Evolutionary conservation across 768 basidiomycete species (phyloP), one percentile per base, ranked within the genome.

Genomic region (Lactifluus piperatus): DNA sequence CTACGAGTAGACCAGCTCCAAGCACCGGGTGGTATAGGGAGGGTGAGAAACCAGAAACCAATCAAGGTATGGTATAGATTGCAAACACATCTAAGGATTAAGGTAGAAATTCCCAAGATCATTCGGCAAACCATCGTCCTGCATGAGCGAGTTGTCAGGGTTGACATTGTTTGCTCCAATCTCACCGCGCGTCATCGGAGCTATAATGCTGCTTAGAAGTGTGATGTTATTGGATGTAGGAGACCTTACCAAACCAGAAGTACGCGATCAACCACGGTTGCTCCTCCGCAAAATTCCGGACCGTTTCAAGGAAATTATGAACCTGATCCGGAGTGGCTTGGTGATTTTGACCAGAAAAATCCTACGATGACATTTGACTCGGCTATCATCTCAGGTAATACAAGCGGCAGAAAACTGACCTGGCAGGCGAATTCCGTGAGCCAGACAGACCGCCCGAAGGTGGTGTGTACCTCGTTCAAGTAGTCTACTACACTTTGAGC

Each of bases 371-470:
- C 29, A 20, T 39, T n/a, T 65, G 16, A 49, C 57, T 44, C 8
- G 24, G 8, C 3, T 5, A 13, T 22, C 26, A 29, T 29, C 26
- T 18, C 9, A 4, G 13, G 14, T 10, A 20, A 44, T 14, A 10
- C 4, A 37, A 22, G 18, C 2, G 3, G 4, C 46, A 37, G 22
- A 20, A 32, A 51, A 24, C 63, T 1, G 44, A 70, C 86, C 74
- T 82, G 75, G 73, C 81, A 84, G 60, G 87, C 88, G 65, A 80
- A 84, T 67, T 93, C 90, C 4, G 86, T 86, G 58, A 85, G 69
- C 77, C 78, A 81, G 66, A 91, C 72, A 29, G 71, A 70, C 56
- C 67, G 65, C 16, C 57, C 34, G 66, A 80, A 84, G 2, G 71
- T 71, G 41, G 62, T 60, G 67, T 88, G 72, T 65, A 79, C 78